Conservation (phyloP, 2,329 filamentous ascomycete genomes). For the Aspergillus viridinutans region DNA sequence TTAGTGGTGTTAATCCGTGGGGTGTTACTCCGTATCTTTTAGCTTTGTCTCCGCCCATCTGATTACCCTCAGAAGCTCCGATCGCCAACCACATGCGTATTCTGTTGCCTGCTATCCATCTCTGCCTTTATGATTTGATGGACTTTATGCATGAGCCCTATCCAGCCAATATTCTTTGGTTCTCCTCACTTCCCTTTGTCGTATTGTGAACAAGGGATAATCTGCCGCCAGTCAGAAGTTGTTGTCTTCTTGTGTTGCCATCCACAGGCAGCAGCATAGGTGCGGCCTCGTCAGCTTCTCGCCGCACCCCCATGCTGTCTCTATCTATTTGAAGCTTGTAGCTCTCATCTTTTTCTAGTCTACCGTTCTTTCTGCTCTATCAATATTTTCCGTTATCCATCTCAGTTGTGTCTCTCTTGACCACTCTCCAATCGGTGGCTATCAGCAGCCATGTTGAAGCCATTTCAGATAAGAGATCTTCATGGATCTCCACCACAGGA, state of each 20-base stretch:
- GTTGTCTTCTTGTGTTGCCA: background rate
- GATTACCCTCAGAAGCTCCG: background rate
- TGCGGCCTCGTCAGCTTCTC: background rate
- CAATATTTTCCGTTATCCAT: background rate
- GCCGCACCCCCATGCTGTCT: background rate
- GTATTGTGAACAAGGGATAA: background rate
- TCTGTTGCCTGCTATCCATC: conserved; percentile 10
- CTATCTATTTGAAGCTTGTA: background rate
- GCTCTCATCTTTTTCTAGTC: background rate
- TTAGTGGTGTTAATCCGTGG: too few relatives aligned
- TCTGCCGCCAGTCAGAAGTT: background rate
- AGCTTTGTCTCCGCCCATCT: background rate
- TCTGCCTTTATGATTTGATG: background rate
- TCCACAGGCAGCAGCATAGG: background rate
- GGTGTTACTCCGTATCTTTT: background rate
- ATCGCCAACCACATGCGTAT: background rate
- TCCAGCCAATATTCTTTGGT: background rate
- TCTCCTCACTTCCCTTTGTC: background rate
- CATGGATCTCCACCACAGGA: conserved; percentile 18
- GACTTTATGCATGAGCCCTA: conserved; percentile 2
- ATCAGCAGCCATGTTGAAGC: conserved; percentile 33
- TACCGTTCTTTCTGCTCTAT: background rate
- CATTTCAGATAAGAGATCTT: conserved; percentile 39
- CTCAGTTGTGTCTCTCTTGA: background rate
- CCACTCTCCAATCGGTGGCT: background rate